Base-by-base conservation (phyloP, 805 yeast species). In the Suhomyces sp. region DNA sequence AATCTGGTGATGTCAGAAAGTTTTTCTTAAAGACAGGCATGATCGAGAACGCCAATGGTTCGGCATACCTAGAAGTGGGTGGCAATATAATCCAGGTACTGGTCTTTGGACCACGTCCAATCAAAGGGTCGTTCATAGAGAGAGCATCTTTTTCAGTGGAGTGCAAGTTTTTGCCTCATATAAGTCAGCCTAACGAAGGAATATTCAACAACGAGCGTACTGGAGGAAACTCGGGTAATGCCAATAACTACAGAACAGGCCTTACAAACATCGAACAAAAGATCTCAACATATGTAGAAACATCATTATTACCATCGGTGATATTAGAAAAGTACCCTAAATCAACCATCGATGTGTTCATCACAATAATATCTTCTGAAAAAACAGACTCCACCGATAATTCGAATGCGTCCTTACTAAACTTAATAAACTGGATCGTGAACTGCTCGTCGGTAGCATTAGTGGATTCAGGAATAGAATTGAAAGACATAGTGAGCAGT, bases 51-150 rank as follows among this genome's bases (percentile, higher is more conserved):
- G 85, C 91, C 50, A 85, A 84, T 61, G 97, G 98, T 2, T 90
- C 96, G 19, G 81, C 96, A 2, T 88, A 87, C 59, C 64, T 90
- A 19, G 97, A 92, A 67, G 72, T 77, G 0, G 88, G 82, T 31
- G 77, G 81, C 24, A 81, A 81, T 24, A 80, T 84, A 46, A 69
- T 90, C 5, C 82, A 85, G 51, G 86, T 87, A 1, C 79, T 90
- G 4, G 85, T 93, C 0, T 88, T 85, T 68, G 98, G 98, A 0
- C 98, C 98, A 4, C 78, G 91, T 58, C 97, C 98, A 6, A 84
- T 82, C 55, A 76, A 88, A 55, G 90, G 90, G 2, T 80, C 89
- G 4, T 89, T 86, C 65, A 76, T 82, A 38, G 84, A 86, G 22
- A 74, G 82, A 48, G 92, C 92, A 2, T 76, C 83, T 5, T 70